Evolutionary conservation across 495 filamentous ascomycete genomes (phyloP), one percentile per base, ranked within the genome.

Genomic region (Neurospora cerealis): DNA sequence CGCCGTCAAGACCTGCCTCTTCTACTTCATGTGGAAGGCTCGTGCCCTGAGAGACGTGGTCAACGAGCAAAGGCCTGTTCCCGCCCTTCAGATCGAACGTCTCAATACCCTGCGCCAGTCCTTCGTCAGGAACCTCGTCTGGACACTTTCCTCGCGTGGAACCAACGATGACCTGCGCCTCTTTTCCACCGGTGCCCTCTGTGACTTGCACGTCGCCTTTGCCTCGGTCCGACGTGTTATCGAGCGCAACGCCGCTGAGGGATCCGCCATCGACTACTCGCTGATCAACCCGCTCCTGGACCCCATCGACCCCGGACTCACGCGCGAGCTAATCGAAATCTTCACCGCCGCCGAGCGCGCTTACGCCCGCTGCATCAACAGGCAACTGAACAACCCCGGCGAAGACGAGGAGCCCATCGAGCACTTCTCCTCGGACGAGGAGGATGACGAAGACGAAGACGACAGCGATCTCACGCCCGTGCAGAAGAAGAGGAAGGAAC

Each of bases 21-120:
- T 94, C 83, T 98, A 97, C 83, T 96, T 97, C 81, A 93, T 97
- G 90, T 99, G 96, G 96, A 94, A 95, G 75, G 87, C 93, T 10
- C 89, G 90, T 66, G 80, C 80, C 46, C 76, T 89, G 60, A 76
- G 80, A 34, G 78, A 79, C 28, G 69, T 78, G 8, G 79, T 90
- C 32, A 80, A 83, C 37, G 78, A 79, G 13, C 74, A 80, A 38
- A 77, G 83, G 11, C 85, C 83, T 36, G 85, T 90, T 34, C 69
- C 85, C 1, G 81, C 85, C 38, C 75, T 79, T 9, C 85, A 89
- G 13, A 78, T 91, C 69, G 87, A 91, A 73, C 78, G 83, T 73
- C 77, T 96, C 74, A 85, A 88, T 66, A 78, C 88, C 71, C 78
- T 89, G 77, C 86, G 87, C 36, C 85, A 86, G 46, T 81, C 81